Percentiles rank a stretch among this genome's conserved stretches.
phyloP scores from a whole-genome alignment of 2,329 filamentous ascomycete species.

The Chrysosporium queenslandicum region DNA sequence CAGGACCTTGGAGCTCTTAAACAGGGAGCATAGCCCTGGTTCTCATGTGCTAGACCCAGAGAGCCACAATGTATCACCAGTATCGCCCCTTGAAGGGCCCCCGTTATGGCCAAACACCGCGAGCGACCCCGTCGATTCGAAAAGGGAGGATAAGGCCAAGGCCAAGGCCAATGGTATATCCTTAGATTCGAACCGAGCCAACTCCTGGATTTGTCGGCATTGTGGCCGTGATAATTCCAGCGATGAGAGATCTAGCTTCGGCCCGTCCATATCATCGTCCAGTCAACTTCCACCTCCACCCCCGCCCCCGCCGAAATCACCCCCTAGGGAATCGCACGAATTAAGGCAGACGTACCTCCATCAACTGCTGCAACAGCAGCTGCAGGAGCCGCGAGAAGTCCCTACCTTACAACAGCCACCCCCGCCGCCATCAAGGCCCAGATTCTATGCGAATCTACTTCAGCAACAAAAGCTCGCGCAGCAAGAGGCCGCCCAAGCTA shows the following conservation, averaged over 20 bases:
- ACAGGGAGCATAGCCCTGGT: neutral
- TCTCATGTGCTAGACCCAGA: neutral
- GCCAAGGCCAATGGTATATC: neutral
- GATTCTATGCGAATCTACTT: neutral
- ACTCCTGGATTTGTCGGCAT: neutral
- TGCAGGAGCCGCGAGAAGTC: neutral
- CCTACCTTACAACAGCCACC: neutral
- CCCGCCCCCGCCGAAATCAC: constrained; percentile 1
- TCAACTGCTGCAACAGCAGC: neutral
- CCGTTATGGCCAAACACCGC: neutral
- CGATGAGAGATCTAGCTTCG: neutral
- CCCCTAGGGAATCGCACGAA: neutral
- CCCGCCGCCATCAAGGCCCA: neutral
- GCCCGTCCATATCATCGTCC: neutral
- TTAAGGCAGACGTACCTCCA: neutral
- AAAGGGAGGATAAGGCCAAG: neutral
- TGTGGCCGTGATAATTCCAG: constrained; percentile 2
- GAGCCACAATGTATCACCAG: neutral
- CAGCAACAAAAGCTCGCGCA: neutral
- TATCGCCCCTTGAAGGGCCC: neutral
- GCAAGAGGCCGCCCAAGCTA: neutral
- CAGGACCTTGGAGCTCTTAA: constrained; percentile 1
- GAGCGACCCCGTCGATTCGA: neutral
- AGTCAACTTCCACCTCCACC: neutral
- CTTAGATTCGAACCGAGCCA: neutral